A percentile compares a stretch with the other conserved stretches of the same genome.
phyloP scores from a whole-genome alignment of 176 grass and related monocot genomes.

The Echinochloa phyllopogon region DNA sequence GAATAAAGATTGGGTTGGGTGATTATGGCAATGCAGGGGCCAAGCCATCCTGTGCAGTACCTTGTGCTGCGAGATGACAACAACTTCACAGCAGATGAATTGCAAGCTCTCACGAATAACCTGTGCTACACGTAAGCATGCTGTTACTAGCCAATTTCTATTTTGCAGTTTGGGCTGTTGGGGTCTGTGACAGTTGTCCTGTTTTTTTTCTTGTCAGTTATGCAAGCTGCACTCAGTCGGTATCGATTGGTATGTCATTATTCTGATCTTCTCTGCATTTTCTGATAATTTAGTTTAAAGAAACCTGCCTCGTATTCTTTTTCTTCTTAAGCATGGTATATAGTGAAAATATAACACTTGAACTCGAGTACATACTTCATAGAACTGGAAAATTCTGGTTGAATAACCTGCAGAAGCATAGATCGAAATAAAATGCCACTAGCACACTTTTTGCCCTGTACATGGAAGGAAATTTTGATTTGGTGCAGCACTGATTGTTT shows the following conservation, averaged over 20 bases:
- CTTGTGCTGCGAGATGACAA: slow-evolving; percentile 78
- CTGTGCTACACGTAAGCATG: slow-evolving; percentile 75
- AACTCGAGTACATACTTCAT: background rate
- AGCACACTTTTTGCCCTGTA: no score
- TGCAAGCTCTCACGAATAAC: slow-evolving; percentile 72
- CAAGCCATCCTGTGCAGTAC: slow-evolving; percentile 70
- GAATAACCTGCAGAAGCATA: background rate
- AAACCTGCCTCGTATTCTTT: background rate
- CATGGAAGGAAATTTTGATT: background rate
- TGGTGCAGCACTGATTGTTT: slow-evolving; percentile 1
- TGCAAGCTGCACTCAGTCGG: slow-evolving; percentile 64
- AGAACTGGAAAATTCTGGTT: background rate
- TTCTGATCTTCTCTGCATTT: background rate
- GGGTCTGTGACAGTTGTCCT: background rate
- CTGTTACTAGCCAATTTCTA: background rate
- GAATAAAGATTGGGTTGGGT: background rate
- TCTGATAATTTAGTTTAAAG: background rate
- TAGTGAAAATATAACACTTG: background rate
- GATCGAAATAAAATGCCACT: background rate
- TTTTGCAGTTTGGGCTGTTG: background rate
- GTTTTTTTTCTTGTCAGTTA: slow-evolving; percentile 48
- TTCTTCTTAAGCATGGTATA: background rate
- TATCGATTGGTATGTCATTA: slow-evolving; percentile 67
- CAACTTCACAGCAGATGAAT: slow-evolving; percentile 60
- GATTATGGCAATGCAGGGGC: slow-evolving; percentile 42